Evolutionary conservation across 2,329 filamentous ascomycete species (phyloP), one percentile per base, ranked within the genome.

Genomic region (Sphaerostilbella broomeana): DNA sequence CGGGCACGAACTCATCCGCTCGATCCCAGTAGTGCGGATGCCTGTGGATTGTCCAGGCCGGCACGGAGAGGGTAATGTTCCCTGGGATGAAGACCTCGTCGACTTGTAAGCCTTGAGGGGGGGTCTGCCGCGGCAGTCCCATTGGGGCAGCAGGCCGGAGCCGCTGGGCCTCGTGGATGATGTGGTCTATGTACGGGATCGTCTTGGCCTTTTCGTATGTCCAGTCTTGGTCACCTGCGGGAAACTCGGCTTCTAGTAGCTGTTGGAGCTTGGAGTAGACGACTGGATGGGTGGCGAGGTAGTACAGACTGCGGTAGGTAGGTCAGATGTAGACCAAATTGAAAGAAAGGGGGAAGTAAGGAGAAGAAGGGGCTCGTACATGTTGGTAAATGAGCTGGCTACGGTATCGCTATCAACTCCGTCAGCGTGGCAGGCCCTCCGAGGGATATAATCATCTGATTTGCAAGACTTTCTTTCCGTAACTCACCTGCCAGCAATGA

Each of bases 141-240:
- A 53, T 53, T 0, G 59, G 57, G 1, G 65, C 57, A 1, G 64
- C 48, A 2, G 65, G 63, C 28, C 61, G 51, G 4, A 68, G 46
- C 0, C 65, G 53, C 22, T 67, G 50, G 0, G 59, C 35, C 44
- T 70, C 67, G 31, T 69, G 56, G 31, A 70, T 61, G 24, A 38
- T 5, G 54, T 51, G 3, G 59, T 64, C 31, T 61, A 53, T 51
- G 3, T 48, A 46, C 5, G 13, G 35, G 2, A 38, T 31, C 10
- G 59, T 46, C 1, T 35, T 45, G 8, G 31, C 35, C 28, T 44
- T 39, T n/a, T 52, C 52, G 6, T 40, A 28, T 8, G 32, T 13
- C 4, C 36, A 32, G 3, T 47, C 18, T n/a, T 45, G 39, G 29
- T 25, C 16, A 16, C 38, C 30, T 28, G 22, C 30, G 2, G 18